phyloP scores from a whole-genome alignment of 1,284 basidiomycete species.

The Inonotus obliquus region DNA sequence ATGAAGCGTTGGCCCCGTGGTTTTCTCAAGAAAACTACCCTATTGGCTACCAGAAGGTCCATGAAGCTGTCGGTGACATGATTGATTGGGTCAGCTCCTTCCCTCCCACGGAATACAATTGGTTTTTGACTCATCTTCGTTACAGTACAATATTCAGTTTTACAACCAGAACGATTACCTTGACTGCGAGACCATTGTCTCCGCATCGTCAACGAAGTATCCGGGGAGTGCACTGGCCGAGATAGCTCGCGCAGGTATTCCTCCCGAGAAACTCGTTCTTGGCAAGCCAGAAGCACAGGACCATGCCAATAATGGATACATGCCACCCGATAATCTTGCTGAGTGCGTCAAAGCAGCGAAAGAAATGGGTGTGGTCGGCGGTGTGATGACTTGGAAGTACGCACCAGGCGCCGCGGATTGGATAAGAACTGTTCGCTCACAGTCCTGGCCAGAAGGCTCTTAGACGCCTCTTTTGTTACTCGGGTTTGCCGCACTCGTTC shows the following conservation, averaged over 20 bases:
- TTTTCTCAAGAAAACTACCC: conserved; percentile 13
- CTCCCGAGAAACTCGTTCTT: conserved; percentile 23
- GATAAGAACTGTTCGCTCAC: conserved; percentile 14
- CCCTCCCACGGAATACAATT: not conserved
- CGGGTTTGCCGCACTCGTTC: no score
- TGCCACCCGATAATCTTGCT: conserved; percentile 21
- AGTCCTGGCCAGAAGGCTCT: conserved; percentile 5
- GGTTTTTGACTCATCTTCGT: not conserved
- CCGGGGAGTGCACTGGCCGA: conserved; percentile 24
- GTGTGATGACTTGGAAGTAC: conserved; percentile 23
- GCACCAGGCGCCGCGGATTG: conserved; percentile 13
- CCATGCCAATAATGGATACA: conserved; percentile 23
- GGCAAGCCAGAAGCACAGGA: conserved; percentile 23
- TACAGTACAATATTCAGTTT: conserved; percentile 17
- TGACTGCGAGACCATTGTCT: conserved; percentile 21
- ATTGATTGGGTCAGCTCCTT: conserved; percentile 22
- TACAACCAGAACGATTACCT: conserved; percentile 21
- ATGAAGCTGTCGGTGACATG: conserved; percentile 22
- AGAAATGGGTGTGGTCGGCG: conserved; percentile 22
- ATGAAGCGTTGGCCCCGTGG: conserved; percentile 12
- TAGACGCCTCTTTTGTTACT: not conserved
- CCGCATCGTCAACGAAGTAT: conserved; percentile 15
- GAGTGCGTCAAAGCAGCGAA: conserved; percentile 21
- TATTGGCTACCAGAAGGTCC: conserved; percentile 21
- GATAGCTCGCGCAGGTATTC: conserved; percentile 22